Evolutionary conservation across 2,329 filamentous ascomycete genomes (phyloP), one percentile per base, ranked within the genome.

Genomic region (Microdochium nivale): DNA sequence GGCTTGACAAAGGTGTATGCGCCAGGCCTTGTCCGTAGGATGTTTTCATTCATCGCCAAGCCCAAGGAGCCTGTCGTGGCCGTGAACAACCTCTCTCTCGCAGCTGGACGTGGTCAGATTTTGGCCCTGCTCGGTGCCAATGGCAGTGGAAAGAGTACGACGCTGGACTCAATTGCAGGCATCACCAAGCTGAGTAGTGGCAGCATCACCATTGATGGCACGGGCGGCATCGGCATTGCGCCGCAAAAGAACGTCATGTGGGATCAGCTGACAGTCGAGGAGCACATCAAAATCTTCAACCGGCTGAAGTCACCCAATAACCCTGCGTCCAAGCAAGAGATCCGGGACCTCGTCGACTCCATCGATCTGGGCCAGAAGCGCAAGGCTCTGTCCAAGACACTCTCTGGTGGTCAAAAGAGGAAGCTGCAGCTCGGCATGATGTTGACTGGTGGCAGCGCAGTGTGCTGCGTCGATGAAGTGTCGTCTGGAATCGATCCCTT

Each of bases 221-320:
- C 82, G 10, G 88, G 88, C 10, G 89, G 88, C 0, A 77, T 96
- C 21, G 91, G 91, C 14, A 84, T 95, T 43, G 92, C 90, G 52
- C 91, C 91, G 0, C 91, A 96, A 65, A 91, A 92, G 73, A 96
- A 96, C 60, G 91, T 96, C 5, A 77, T 96, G 30, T 96, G 91
- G 90, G 87, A 92, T 59, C 85, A 90, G 53, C 71, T 96, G 51
- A 95, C 88, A 0, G 90, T 95, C 0, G 81, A 84, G 60, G 90
- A 96, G 66, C 91, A 96, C 61, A 82, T 96, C 16, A 70, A 72
- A 10, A 88, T 95, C 49, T 96, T 96, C 72, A 92, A 94, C 65
- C 76, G 77, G 47, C 75, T 96, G 48, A 96, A 96, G 63, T 79
- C 86, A 0, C 78, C 79, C 0, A 68, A 71, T 1, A 71, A 74